Evolutionary conservation across 768 basidiomycete species (phyloP).

Genomic region (Lepiota venenata): DNA sequence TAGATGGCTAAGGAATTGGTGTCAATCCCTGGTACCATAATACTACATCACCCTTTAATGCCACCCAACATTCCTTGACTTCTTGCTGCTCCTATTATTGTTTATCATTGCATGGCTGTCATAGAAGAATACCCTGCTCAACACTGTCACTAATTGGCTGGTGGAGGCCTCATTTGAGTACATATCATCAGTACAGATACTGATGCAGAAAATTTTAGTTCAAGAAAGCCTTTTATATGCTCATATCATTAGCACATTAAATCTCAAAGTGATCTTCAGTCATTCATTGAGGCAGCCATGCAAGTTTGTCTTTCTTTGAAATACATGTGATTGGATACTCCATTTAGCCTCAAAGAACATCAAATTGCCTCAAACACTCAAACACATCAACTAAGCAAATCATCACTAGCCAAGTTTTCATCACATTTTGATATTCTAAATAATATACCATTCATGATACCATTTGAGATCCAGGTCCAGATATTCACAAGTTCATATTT

Average conservation of each 20-base stretch:
- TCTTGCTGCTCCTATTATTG: conserved; percentile 58
- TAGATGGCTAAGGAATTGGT: conserved; percentile 62
- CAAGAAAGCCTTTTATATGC: conserved; percentile 79
- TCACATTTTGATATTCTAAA: conserved; percentile 89
- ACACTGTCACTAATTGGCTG: conserved; percentile 42
- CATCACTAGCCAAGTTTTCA: conserved; percentile 70
- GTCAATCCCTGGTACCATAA: conserved; percentile 49
- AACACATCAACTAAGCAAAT: conserved; percentile 45
- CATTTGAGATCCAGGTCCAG: conserved; percentile 86
- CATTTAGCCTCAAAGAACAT: conserved; percentile 62
- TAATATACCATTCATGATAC: conserved; percentile 94
- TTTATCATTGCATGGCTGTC: conserved; percentile 61
- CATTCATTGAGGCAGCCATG: conserved; percentile 87
- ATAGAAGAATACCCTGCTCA: conserved; percentile 54
- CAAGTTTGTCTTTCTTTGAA: conserved; percentile 25
- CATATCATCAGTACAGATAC: conserved; percentile 52
- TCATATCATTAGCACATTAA: conserved; percentile 80
- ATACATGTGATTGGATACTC: background rate
- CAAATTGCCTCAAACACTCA: conserved; percentile 28
- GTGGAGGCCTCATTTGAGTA: conserved; percentile 67
- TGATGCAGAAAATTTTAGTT: conserved; percentile 42
- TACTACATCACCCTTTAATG: conserved; percentile 46
- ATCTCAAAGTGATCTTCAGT: conserved; percentile 41
- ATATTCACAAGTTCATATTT: conserved; percentile 84
- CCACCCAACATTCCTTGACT: conserved; percentile 36